phyloP scores from a whole-genome alignment of 345 rosid species.

The Linum usitatissimum region DNA sequence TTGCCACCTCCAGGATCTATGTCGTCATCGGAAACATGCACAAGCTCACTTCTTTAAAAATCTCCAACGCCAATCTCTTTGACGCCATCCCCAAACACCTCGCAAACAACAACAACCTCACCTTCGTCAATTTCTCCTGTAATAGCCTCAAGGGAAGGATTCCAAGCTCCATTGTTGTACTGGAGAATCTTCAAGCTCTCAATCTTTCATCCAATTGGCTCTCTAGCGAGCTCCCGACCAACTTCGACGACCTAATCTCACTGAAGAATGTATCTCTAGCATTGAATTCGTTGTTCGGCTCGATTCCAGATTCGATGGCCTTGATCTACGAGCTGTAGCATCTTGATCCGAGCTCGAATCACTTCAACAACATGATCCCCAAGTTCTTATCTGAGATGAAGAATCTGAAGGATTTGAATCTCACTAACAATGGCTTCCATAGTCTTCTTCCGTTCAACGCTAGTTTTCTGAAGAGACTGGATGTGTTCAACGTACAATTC shows the following conservation, averaged over 20 bases:
- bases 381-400: constrained; percentile 57
- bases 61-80: constrained; percentile 58
- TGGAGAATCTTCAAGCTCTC: constrained; percentile 49
- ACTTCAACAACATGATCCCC: constrained; percentile 83
- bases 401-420: constrained; percentile 55
- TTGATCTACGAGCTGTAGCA: constrained; percentile 60
- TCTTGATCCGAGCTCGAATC: constrained; percentile 80
- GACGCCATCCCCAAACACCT: constrained; percentile 50
- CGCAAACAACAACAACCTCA: constrained; percentile 36
- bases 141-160: constrained; percentile 59
- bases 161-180: constrained; percentile 59
- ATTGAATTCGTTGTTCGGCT: constrained; percentile 71
- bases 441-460: constrained; percentile 82
- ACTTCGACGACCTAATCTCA: constrained; percentile 55
- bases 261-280: constrained; percentile 57
- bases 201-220: constrained; percentile 56
- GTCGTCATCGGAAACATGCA: constrained; percentile 66
- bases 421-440: constrained; percentile 55
- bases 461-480: constrained; percentile 47
- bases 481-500: constrained; percentile 55
- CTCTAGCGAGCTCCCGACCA: constrained; percentile 53
- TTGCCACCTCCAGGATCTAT: constrained; percentile 52
- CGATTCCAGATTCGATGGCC: constrained; percentile 68
- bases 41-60: constrained; percentile 42
- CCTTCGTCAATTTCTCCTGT: constrained; percentile 67